These are phyloP conservation scores for Saccharomycopsis fibuligera DNA, from an alignment of 805 yeast species.

Conservation along the genomic window DNA sequence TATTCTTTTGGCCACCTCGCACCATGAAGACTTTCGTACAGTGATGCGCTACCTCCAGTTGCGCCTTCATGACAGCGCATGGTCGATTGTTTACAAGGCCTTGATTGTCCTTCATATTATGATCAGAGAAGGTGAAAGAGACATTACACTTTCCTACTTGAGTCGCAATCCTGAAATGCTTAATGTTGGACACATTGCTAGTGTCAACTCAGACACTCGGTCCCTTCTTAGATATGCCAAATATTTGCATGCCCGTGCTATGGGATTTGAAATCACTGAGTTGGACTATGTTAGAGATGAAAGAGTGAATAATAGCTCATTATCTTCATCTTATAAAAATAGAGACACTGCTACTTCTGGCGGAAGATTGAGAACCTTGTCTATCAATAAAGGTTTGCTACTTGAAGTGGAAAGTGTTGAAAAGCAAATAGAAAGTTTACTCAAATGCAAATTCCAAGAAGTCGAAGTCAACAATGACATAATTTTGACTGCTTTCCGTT, in stretches of 20 bases:
- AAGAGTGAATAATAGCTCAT: conserved; percentile 34
- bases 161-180: conserved; percentile 45
- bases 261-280: conserved; percentile 56
- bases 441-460: conserved; percentile 71
- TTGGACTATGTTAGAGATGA: conserved; percentile 78
- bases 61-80: conserved; percentile 72
- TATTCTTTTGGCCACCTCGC: conserved; percentile 48
- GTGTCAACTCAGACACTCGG: conserved; percentile 44
- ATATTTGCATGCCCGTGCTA: conserved; percentile 62
- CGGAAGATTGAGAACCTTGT: conserved; percentile 55
- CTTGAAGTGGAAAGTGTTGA: conserved; percentile 84
- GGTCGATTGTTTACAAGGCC: conserved; percentile 88
- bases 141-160: conserved; percentile 61
- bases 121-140: conserved; percentile 85
- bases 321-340: background rate
- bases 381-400: conserved; percentile 73
- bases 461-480: conserved; percentile 81
- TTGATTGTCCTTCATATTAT: conserved; percentile 80
- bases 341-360: conserved; percentile 35
- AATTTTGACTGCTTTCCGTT: conserved; percentile 73
- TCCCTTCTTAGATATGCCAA: conserved; percentile 60
- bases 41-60: conserved; percentile 59
- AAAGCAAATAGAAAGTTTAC: conserved; percentile 66
- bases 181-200: conserved; percentile 34
- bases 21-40: conserved; percentile 45